phyloP scores from a whole-genome alignment of 1,139 yeast genomes.

The Tardiomyces depauwii region DNA sequence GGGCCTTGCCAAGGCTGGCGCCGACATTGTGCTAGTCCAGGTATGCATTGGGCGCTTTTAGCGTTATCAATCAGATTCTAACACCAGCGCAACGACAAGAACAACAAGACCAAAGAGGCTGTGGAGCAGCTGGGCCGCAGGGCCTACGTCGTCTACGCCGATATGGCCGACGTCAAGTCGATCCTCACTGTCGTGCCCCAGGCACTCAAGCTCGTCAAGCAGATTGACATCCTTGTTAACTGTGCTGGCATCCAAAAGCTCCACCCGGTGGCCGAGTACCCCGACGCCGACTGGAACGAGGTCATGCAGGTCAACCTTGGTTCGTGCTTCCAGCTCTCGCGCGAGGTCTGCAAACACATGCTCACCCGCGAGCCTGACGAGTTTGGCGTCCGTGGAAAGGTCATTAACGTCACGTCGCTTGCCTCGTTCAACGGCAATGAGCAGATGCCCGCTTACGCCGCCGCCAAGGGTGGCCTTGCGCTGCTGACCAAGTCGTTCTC shows the following conservation, averaged over 20 bases:
- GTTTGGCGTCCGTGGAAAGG: constrained; percentile 43
- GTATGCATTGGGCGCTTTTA: neutral
- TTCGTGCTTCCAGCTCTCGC: constrained; percentile 35
- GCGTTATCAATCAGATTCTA: neutral
- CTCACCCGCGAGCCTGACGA: constrained; percentile 20
- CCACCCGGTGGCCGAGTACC: constrained; percentile 27
- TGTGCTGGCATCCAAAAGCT: constrained; percentile 43
- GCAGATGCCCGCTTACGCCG: constrained; percentile 38
- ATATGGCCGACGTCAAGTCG: constrained; percentile 19
- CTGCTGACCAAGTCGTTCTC: constrained; percentile 40
- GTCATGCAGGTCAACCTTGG: constrained; percentile 40
- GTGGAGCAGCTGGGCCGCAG: constrained; percentile 19
- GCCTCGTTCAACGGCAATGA: constrained; percentile 35
- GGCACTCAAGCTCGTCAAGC: constrained; percentile 20
- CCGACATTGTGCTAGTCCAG: constrained; percentile 36
- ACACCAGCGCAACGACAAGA: neutral
- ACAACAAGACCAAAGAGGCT: neutral
- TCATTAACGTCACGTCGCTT: constrained; percentile 52
- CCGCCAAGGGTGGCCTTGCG: constrained; percentile 42
- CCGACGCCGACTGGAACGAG: constrained; percentile 32
- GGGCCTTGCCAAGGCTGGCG: constrained; percentile 66
- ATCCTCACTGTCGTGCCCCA: constrained; percentile 22
- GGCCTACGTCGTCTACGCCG: constrained; percentile 18
- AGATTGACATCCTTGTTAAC: constrained; percentile 42
- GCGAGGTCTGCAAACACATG: constrained; percentile 38